A percentile compares a stretch with the other conserved stretches of the same genome.
These are phyloP conservation scores for Mortierella antarctica DNA, from an alignment of 192 early-diverging fungal genomes.

Conservation along the genomic window DNA sequence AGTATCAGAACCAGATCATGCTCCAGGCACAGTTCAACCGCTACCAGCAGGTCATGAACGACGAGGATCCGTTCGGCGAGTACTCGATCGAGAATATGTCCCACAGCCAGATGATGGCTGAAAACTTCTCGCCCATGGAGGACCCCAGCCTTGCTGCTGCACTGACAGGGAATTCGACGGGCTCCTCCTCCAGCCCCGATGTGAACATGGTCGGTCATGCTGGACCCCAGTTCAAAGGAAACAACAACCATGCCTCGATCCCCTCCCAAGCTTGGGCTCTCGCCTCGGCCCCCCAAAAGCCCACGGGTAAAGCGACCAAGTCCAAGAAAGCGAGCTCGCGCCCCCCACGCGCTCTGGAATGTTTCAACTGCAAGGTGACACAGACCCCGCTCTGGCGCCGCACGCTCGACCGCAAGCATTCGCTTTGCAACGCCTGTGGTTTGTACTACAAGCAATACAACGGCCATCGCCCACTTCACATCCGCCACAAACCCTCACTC, in stretches of 20 bases:
- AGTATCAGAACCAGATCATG: constrained; percentile 34
- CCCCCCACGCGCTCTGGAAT: constrained; percentile 64
- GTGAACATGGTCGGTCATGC: constrained; percentile 7
- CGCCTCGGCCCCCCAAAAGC: constrained; percentile 39
- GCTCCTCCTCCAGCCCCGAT: constrained; percentile 14
- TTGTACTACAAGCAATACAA: constrained; percentile 75
- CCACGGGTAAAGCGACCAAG: constrained; percentile 44
- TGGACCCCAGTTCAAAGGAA: constrained; percentile 8
- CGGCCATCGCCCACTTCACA: constrained; percentile 66
- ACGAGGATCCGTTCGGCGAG: constrained; percentile 52
- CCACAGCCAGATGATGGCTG: constrained; percentile 25
- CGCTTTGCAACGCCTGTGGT: constrained; percentile 88
- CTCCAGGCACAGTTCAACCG: constrained; percentile 32
- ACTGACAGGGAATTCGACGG: not conserved
- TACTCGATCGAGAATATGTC: constrained; percentile 46
- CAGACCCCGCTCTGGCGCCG: constrained; percentile 85
- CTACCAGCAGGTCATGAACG: constrained; percentile 30
- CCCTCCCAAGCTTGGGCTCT: constrained; percentile 37
- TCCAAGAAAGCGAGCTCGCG: constrained; percentile 56
- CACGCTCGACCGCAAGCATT: constrained; percentile 79
- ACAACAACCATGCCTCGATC: not conserved
- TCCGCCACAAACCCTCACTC: constrained; percentile 62
- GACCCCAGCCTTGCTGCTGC: constrained; percentile 11
- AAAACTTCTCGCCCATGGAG: constrained; percentile 15
- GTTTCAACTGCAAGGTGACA: constrained; percentile 82